Percentiles rank a stretch among this genome's conserved stretches.
Conservation (phyloP, 495 filamentous ascomycete species). For the Pyrenula aspistea region DNA sequence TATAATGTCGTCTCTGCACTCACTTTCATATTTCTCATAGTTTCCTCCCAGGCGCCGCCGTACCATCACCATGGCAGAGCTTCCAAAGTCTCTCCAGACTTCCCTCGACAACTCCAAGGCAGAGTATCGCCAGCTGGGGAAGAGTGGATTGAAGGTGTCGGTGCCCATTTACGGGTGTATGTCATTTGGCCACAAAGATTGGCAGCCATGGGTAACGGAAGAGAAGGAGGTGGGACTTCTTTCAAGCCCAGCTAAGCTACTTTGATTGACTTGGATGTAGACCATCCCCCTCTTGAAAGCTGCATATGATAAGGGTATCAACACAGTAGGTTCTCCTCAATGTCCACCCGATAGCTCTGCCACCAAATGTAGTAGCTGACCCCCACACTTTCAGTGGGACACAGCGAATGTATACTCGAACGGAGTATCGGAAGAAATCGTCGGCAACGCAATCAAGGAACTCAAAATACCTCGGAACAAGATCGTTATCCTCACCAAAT, state of each 20-base stretch:
- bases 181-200: constrained; percentile 27
- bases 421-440: constrained; percentile 27
- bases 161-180: constrained; percentile 35
- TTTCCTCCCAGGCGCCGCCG: no score
- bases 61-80: background rate
- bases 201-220: constrained; percentile 28
- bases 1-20: no score
- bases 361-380: constrained; percentile 1
- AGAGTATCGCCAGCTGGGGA: constrained; percentile 25
- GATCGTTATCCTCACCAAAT: constrained; percentile 32
- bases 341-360: constrained; percentile 5
- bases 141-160: constrained; percentile 31
- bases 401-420: constrained; percentile 34
- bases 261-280: background rate
- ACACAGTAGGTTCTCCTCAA: constrained; percentile 8
- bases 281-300: constrained; percentile 23
- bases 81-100: background rate
- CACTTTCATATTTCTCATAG: no score
- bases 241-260: constrained; percentile 2
- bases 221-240: constrained; percentile 22
- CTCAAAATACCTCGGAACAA: constrained; percentile 31
- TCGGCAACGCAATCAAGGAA: constrained; percentile 32
- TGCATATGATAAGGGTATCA: constrained; percentile 33
- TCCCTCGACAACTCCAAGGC: constrained; percentile 13
- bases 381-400: constrained; percentile 17